Conservation (phyloP, 306 rosid species). For the Heteromeles arbutifolia region DNA sequence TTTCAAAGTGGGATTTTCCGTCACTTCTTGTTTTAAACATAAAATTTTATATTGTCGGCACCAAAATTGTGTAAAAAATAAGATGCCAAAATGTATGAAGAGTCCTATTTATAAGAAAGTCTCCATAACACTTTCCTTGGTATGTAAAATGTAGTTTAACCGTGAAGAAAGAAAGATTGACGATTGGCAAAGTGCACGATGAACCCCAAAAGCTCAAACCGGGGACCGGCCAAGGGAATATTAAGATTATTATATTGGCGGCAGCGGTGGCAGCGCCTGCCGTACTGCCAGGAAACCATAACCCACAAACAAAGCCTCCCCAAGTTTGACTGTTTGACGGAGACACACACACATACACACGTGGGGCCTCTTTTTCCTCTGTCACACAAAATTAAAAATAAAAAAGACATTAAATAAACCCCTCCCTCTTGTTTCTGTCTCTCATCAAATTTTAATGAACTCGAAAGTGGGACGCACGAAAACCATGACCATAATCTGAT, state of each 20-base stretch:
- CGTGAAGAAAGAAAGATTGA: background rate
- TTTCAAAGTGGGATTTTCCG: accelerated
- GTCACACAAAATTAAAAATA: background rate
- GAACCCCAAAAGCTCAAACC: background rate
- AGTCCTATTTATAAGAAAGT: too few species aligned
- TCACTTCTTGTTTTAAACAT: too few species aligned
- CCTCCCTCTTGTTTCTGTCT: background rate
- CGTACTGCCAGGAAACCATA: background rate
- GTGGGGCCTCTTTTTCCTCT: background rate
- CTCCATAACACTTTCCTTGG: accelerated
- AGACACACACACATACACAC: background rate
- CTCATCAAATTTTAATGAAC: background rate
- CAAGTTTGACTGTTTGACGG: background rate
- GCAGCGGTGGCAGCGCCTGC: background rate
- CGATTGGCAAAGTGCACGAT: background rate
- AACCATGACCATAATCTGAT: background rate
- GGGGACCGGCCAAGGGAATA: background rate
- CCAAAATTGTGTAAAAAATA: too few species aligned
- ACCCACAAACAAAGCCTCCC: background rate
- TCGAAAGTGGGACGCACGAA: background rate
- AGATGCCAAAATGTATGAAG: too few species aligned
- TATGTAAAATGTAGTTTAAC: too few species aligned
- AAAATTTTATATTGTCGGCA: too few species aligned
- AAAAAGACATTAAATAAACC: too few species aligned
- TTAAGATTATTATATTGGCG: background rate